Conservation (phyloP, 192 early-diverging fungal species). For the Coemansia sp. region DNA sequence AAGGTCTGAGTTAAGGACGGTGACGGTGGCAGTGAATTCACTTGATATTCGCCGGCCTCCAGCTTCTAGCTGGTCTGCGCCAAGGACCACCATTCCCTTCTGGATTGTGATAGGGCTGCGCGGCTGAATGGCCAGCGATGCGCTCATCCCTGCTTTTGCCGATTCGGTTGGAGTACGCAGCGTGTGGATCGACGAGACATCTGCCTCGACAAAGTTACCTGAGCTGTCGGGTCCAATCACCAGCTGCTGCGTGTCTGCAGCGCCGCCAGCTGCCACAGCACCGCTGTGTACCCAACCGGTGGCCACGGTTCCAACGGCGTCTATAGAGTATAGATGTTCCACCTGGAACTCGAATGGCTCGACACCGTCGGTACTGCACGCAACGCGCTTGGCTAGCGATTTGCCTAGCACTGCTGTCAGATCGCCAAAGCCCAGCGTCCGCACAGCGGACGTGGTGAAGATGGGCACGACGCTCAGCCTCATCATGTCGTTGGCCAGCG, state of each 20-base stretch:
- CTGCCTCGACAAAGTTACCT: constrained; percentile 67
- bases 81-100: constrained; percentile 61
- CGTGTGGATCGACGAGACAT: constrained; percentile 77
- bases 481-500: constrained; percentile 46
- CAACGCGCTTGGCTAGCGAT: not conserved
- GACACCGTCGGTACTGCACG: not conserved
- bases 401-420: constrained; percentile 63
- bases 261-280: constrained; percentile 27
- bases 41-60: constrained; percentile 14
- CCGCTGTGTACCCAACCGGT: constrained; percentile 62
- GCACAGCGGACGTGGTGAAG: constrained; percentile 81
- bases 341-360: constrained; percentile 69
- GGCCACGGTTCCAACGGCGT: constrained; percentile 64
- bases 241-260: constrained; percentile 21
- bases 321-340: constrained; percentile 70
- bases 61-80: constrained; percentile 13
- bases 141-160: constrained; percentile 71
- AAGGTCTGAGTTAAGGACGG: constrained; percentile 24
- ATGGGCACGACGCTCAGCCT: constrained; percentile 70
- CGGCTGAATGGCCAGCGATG: constrained; percentile 67
- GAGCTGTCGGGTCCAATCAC: constrained; percentile 65
- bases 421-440: constrained; percentile 65
- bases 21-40: constrained; percentile 34
- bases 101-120: constrained; percentile 27
- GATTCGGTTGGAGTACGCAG: constrained; percentile 73